Evolutionary conservation across 2,329 filamentous ascomycete species (phyloP).

Genomic region (Corinectria fuckeliana): DNA sequence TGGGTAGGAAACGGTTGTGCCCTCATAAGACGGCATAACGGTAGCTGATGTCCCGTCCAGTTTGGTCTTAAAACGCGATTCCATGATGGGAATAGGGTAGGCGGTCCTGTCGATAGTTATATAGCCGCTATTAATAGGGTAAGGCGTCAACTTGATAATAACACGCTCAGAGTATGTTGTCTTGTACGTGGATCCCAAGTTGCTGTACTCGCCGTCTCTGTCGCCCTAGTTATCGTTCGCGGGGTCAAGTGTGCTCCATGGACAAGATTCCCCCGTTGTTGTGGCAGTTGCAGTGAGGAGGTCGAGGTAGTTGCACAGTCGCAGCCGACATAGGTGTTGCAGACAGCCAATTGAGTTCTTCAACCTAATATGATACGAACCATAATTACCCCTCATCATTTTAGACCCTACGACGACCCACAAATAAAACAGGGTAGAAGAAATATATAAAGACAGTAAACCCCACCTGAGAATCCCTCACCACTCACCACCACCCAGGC

Average conservation of each 20-base stretch:
- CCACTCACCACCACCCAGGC: too few relatives aligned
- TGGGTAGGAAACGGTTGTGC: conserved; percentile 3
- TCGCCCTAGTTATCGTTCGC: background rate
- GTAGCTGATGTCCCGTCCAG: background rate
- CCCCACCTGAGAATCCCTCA: too few relatives aligned
- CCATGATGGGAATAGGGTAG: background rate
- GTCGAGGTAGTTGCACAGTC: conserved; percentile 15
- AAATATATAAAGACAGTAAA: too few relatives aligned
- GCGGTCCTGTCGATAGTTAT: conserved; percentile 15
- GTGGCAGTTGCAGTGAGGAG: conserved; percentile 13
- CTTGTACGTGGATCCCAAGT: background rate
- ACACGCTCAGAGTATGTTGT: conserved; percentile 10
- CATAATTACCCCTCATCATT: too few relatives aligned
- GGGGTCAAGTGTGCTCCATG: background rate
- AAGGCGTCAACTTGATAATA: background rate
- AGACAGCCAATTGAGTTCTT: too few relatives aligned
- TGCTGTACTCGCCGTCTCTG: background rate
- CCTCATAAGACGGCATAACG: background rate
- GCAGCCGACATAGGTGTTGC: conserved; percentile 20
- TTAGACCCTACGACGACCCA: too few relatives aligned
- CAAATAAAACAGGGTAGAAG: too few relatives aligned
- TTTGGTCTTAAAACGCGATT: conserved; percentile 5
- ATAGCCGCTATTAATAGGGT: conserved; percentile 10
- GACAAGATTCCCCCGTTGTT: conserved; percentile 5
- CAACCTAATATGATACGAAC: too few relatives aligned